A percentile compares a stretch with the other conserved stretches of the same genome.
Conservation (phyloP, 2,329 filamentous ascomycete species). For the Fusarium coffeatum region DNA sequence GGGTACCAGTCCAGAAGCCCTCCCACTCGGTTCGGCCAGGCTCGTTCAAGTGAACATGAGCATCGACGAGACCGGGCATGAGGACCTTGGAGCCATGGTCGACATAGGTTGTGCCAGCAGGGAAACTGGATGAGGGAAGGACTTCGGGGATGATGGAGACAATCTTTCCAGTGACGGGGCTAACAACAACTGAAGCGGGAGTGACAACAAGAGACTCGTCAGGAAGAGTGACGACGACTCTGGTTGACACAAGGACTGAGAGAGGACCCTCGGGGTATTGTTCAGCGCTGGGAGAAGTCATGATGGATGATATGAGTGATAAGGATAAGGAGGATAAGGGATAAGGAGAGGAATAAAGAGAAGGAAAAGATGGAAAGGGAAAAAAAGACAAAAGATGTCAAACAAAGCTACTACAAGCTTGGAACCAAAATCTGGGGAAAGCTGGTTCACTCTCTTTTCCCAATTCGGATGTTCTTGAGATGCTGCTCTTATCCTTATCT, state of each 20-base stretch:
- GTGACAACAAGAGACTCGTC: slow-evolving; percentile 72
- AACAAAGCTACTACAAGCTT: slow-evolving; percentile 21
- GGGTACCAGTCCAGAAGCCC: slow-evolving; percentile 94
- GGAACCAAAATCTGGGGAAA: slow-evolving; percentile 27
- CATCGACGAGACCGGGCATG: slow-evolving; percentile 92
- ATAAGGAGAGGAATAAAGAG: slow-evolving; percentile 9
- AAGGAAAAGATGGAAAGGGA: slow-evolving; percentile 12
- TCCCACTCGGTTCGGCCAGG: slow-evolving; percentile 98
- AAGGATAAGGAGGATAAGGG: not conserved
- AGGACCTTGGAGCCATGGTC: slow-evolving; percentile 88
- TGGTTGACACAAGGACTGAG: slow-evolving; percentile 83
- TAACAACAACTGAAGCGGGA: slow-evolving; percentile 85
- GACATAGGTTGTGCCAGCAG: slow-evolving; percentile 76
- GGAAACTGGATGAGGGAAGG: slow-evolving; percentile 80
- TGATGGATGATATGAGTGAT: slow-evolving; percentile 35
- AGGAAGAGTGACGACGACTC: slow-evolving; percentile 81
- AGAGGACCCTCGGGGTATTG: slow-evolving; percentile 55
- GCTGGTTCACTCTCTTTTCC: slow-evolving; percentile 16
- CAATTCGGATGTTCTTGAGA: slow-evolving; percentile 7
- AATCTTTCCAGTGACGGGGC: slow-evolving; percentile 84
- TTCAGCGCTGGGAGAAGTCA: slow-evolving; percentile 47
- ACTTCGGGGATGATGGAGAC: slow-evolving; percentile 78
- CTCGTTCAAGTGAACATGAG: slow-evolving; percentile 97
- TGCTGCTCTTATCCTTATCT: slow-evolving; percentile 39
- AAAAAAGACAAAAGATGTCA: slow-evolving; percentile 12